These are phyloP conservation scores for Gaeumannomyces tritici DNA, from an alignment of 2,329 filamentous ascomycete genomes.

Conservation along the genomic window DNA sequence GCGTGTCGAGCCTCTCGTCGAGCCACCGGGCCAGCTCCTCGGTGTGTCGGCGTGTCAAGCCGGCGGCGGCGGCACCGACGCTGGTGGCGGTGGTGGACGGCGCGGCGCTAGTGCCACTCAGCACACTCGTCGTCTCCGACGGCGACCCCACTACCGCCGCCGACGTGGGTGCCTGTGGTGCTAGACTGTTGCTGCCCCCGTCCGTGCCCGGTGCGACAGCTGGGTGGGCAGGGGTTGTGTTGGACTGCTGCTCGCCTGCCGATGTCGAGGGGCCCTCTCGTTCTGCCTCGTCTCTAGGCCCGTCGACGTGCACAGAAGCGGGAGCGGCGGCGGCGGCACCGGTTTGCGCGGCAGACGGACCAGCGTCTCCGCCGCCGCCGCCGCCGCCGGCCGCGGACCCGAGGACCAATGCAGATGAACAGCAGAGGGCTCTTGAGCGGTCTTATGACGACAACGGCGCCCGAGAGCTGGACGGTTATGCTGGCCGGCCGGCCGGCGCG, in stretches of 20 bases:
- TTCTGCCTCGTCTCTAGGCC: neutral
- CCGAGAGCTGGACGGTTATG: constrained; percentile 48
- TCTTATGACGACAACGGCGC: constrained; percentile 48
- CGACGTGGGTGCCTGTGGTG: constrained; percentile 59
- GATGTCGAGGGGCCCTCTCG: too few species aligned
- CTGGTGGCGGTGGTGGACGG: constrained; percentile 32
- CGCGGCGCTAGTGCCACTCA: constrained; percentile 24
- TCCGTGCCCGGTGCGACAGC: neutral
- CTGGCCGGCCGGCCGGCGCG: constrained; percentile 7
- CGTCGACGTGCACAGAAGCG: constrained; percentile 21
- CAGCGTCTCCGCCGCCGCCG: constrained; percentile 1
- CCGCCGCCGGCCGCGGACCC: constrained; percentile 10
- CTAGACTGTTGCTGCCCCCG: neutral
- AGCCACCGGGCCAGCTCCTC: constrained; percentile 50
- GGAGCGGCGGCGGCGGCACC: constrained; percentile 5
- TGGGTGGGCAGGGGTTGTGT: too few species aligned
- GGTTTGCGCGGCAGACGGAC: too few species aligned
- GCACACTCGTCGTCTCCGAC: constrained; percentile 37
- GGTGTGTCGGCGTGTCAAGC: constrained; percentile 43
- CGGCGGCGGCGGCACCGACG: constrained; percentile 33
- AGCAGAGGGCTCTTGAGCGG: constrained; percentile 48
- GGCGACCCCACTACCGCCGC: constrained; percentile 27
- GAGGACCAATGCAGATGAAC: constrained; percentile 49
- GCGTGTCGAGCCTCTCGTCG: constrained; percentile 46
- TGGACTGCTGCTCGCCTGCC: too few species aligned